Base-by-base conservation (phyloP, 306 rosid genomes). In the Neltuma alba region DNA sequence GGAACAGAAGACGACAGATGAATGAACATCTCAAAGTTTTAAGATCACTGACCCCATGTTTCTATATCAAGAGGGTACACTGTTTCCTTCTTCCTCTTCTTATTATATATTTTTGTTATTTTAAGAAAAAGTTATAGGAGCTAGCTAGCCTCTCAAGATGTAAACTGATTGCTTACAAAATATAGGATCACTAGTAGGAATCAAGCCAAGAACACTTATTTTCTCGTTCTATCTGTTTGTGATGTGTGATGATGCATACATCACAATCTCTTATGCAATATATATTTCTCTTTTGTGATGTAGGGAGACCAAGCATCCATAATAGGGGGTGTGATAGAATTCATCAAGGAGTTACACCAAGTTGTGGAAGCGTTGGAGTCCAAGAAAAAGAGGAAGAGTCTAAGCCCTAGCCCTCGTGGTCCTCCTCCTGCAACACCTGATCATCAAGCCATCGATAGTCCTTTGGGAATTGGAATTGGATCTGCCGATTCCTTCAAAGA, bases 261-360 rank as follows among this genome's bases (percentile, higher is more conserved):
- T 27, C n/a, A n/a, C n/a, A n/a, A n/a, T n/a, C n/a, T n/a, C n/a
- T n/a, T n/a, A n/a, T n/a, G n/a, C n/a, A n/a, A 11, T 12, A 12
- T 34, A 31, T 1, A 2, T 8, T 3, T 11, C 9, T 65, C 2
- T 20, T 16, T 36, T 36, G 6, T 45, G n/a, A 21, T 23, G 12
- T 69, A 95, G 99, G 99, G 97, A 74, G 99, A 92, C 36, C 98
- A 95, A 88, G 98, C 99, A 75, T 95, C 99, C 50, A 91, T 95
- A 76, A 93, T 95, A 66, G 99, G 96, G 41, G 99, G 99, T 13
- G 99, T 85, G 15, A 91, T 93, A 52, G 98, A 95, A 31, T 95
- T 95, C 79, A 91, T 95, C 83, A 95, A 95, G 90, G 99, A 95
- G 85, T 70, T 95, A 82, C 97, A 95, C 80, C 97, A 90, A 79